Conservation (phyloP, 768 basidiomycete genomes). For the Tricholoma furcatifolium region DNA sequence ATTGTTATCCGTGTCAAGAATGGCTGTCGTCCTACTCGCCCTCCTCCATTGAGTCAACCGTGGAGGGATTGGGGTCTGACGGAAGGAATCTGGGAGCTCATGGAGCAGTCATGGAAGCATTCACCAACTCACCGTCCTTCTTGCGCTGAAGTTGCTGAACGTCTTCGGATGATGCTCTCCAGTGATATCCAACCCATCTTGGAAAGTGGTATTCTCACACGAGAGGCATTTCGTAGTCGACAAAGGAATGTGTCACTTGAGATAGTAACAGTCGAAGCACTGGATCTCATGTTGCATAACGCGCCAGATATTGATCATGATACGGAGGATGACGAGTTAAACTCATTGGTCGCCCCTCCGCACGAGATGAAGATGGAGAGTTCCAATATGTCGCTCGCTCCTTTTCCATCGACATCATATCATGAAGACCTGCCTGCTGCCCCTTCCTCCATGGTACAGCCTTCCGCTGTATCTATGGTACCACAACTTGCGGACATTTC, state of each 20-base stretch:
- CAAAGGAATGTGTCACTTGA: neutral
- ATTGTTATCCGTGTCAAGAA: neutral
- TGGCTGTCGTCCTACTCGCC: neutral
- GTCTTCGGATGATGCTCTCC: neutral
- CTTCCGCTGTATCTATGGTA: too few relatives aligned
- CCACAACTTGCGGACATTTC: too few relatives aligned
- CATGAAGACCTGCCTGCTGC: too few relatives aligned
- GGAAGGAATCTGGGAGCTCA: neutral
- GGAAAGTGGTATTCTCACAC: neutral
- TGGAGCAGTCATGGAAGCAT: neutral
- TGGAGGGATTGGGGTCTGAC: conserved; percentile 5
- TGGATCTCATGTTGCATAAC: too few relatives aligned
- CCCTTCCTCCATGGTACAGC: too few relatives aligned
- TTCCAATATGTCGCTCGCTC: too few relatives aligned
- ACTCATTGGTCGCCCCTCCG: too few relatives aligned
- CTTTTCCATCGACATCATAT: too few relatives aligned
- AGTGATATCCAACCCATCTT: neutral
- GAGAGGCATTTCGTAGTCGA: neutral
- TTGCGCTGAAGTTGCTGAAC: neutral
- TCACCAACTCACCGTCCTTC: neutral
- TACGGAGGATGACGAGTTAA: too few relatives aligned
- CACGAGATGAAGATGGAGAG: too few relatives aligned
- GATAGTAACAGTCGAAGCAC: too few relatives aligned
- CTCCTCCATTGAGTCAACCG: neutral
- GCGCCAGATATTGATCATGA: too few relatives aligned